Base-by-base conservation (phyloP, 2,329 filamentous ascomycete genomes). In the Aureobasidium melanogenum region DNA sequence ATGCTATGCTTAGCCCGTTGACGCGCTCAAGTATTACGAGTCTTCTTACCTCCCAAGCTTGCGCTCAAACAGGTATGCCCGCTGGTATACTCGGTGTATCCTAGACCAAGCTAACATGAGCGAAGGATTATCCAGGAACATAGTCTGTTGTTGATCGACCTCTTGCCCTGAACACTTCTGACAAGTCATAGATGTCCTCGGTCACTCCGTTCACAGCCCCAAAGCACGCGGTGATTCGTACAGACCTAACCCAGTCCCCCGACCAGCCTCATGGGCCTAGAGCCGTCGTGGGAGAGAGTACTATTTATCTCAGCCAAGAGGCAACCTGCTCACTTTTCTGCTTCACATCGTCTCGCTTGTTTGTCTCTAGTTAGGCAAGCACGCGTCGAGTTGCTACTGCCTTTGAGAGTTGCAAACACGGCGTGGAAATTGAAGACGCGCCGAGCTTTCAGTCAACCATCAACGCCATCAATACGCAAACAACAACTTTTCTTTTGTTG, bases 21-120 rank as follows among this genome's bases (percentile, higher is more conserved):
- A 61, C 19, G 58, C 38, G 1, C 48, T 52, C 58, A 61, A 61
- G 39, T 61, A 46, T 14, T 61, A 54, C 17, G 48, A 61, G 48
- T 61, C 46, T 54, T 54, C 22, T 17, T 54, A 61, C 14, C 24
- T 54, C 22, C 36, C 43, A 19, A 36, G 24, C 43, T 22, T 47
- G 17, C 22, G 30, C 3, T 36, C 43, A 1, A 26, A 38, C 34
- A 48, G 41, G 55, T 57, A 57, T 24, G 15, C 15, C 3, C n/a
- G 10, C 3, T 36, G 26, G 12, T 6, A 3, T 34, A 2, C 1
- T 34, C 8, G 5, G 32, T 24, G 3, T 8, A 32, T 1, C 8
- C 1, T 8, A 6, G 22, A 26, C 6, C 19, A 15, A 46, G 54
- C 54, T 57, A 10, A 57, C 41, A 15, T 17, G 26, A 30, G 1